Percentiles rank a stretch among this genome's conserved stretches.
Evolutionary conservation across 106 monocot species (phyloP).

Genomic region (Acorus gramineus): DNA sequence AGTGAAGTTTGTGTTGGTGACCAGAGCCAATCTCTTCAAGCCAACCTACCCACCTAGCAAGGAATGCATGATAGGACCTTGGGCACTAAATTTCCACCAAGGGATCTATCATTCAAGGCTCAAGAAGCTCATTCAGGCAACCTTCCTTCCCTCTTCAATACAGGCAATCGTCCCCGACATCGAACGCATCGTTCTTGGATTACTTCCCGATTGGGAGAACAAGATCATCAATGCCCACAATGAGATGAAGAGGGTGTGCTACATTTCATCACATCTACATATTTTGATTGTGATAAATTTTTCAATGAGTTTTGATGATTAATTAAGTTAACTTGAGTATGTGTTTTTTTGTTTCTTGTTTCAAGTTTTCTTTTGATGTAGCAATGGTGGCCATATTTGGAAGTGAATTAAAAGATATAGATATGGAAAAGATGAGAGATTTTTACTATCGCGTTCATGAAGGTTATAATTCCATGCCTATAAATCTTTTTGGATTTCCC

Average conservation of each 20-base stretch:
- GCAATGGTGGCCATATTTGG: slow-evolving; percentile 1
- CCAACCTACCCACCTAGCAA: slow-evolving; percentile 10
- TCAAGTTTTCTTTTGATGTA: slow-evolving; percentile 2
- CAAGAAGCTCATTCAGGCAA: slow-evolving; percentile 6
- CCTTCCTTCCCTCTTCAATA: slow-evolving; percentile 9
- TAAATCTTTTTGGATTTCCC: neutral
- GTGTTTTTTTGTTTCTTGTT: neutral
- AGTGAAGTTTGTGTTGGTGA: slow-evolving; percentile 7
- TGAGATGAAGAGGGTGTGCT: slow-evolving; percentile 9
- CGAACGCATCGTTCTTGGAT: neutral
- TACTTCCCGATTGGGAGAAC: slow-evolving; percentile 3
- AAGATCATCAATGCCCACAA: slow-evolving; percentile 6
- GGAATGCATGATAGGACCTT: slow-evolving; percentile 9
- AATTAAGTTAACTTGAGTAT: too few species aligned
- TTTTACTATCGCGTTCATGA: slow-evolving; percentile 1
- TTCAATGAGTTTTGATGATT: neutral
- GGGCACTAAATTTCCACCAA: slow-evolving; percentile 16
- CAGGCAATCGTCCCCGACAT: neutral
- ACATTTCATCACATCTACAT: neutral
- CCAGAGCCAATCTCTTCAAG: slow-evolving; percentile 8
- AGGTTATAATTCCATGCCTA: slow-evolving; percentile 10
- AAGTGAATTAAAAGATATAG: neutral
- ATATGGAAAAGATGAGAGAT: neutral
- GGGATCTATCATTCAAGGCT: slow-evolving; percentile 14
- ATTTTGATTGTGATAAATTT: neutral